Evolutionary conservation across 2,329 filamentous ascomycete species (phyloP).

Genomic region (Phoma sp.): DNA sequence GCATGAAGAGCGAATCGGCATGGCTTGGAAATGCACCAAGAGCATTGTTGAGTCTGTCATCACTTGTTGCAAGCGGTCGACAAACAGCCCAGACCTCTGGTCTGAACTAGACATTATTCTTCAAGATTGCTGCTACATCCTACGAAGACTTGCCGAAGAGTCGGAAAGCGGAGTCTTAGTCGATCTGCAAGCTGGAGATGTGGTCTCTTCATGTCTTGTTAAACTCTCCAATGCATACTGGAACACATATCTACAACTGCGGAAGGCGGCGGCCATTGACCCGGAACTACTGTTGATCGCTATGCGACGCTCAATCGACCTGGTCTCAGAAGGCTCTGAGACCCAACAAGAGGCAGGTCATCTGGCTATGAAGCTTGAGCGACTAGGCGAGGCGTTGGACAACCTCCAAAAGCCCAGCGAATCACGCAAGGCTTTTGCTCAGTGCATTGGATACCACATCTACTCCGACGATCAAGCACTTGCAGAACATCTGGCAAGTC

Average conservation of each 20-base stretch:
- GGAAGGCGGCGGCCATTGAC: constrained; percentile 52
- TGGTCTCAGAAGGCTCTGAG: constrained; percentile 61
- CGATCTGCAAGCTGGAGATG: constrained; percentile 13
- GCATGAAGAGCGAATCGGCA: constrained; percentile 30
- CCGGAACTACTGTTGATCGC: constrained; percentile 61
- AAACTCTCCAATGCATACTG: constrained; percentile 77
- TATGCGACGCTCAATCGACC: constrained; percentile 69
- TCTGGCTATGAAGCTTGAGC: constrained; percentile 69
- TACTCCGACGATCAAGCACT: constrained; percentile 63
- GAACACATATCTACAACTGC: constrained; percentile 62
- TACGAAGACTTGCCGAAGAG: constrained; percentile 34
- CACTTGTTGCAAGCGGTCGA: constrained; percentile 39
- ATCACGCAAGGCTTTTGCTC: constrained; percentile 63
- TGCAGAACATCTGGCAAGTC: constrained; percentile 56
- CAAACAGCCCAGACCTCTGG: constrained; percentile 35
- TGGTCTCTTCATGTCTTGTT: constrained; percentile 52
- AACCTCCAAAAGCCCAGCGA: constrained; percentile 61
- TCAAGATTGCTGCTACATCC: constrained; percentile 40
- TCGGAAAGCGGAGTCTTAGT: constrained; percentile 7
- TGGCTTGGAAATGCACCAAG: constrained; percentile 39
- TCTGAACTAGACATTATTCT: constrained; percentile 40
- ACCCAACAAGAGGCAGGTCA: constrained; percentile 66
- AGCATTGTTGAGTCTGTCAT: constrained; percentile 46
- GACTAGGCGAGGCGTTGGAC: constrained; percentile 68
- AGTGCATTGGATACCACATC: constrained; percentile 68